A percentile compares a stretch with the other conserved stretches of the same genome.
Evolutionary conservation across 2,329 filamentous ascomycete species (phyloP).

Genomic region (Talaromyces sp.): DNA sequence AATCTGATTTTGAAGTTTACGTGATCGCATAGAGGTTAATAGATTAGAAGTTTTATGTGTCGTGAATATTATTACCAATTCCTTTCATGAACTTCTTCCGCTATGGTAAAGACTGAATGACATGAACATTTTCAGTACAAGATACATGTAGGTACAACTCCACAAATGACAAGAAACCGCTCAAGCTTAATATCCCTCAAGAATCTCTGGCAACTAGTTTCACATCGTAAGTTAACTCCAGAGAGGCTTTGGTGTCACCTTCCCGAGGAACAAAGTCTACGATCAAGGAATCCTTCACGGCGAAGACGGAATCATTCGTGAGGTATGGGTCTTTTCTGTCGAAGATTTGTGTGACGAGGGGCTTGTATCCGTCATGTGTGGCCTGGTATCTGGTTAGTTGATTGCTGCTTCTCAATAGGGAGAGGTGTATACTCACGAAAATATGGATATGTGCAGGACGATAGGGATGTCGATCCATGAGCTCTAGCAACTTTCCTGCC

Average conservation of each 20-base stretch:
- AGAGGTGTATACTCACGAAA: conserved; percentile 28
- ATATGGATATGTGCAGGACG: conserved; percentile 63
- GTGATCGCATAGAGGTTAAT: background rate
- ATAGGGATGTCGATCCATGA: conserved; percentile 62
- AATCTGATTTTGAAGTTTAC: conserved; percentile 31
- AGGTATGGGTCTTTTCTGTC: conserved; percentile 65
- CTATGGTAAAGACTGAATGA: background rate
- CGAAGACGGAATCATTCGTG: conserved; percentile 58
- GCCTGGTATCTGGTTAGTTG: conserved; percentile 2
- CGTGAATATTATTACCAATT: background rate
- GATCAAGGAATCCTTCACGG: conserved; percentile 58
- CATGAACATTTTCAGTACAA: background rate
- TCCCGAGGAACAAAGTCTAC: conserved; percentile 57
- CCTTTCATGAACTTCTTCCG: background rate
- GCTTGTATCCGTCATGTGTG: conserved; percentile 60
- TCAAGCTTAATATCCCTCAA: background rate
- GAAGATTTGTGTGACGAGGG: conserved; percentile 76
- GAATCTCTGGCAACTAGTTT: conserved; percentile 37
- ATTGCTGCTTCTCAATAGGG: background rate
- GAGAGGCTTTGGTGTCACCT: conserved; percentile 52
- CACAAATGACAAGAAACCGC: background rate
- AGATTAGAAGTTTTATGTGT: background rate
- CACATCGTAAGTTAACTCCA: conserved; percentile 56
- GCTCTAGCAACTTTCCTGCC: conserved; percentile 56
- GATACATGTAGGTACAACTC: background rate